These are phyloP conservation scores for Nepenthes mirabilis DNA, from an alignment of 148 eudicot genomes.

Conservation along the genomic window DNA sequence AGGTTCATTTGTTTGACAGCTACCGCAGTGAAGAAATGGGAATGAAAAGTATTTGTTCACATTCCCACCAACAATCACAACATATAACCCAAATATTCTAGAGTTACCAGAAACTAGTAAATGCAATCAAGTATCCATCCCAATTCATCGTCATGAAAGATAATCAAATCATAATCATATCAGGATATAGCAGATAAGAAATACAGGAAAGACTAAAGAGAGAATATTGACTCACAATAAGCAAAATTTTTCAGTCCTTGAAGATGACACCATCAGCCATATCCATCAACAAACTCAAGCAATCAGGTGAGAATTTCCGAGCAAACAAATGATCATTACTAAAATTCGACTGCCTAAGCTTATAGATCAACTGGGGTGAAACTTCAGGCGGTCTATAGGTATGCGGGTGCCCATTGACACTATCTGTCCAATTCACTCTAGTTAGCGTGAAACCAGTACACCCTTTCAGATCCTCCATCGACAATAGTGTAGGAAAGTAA, in stretches of 20 bases:
- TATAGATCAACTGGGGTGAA: constrained; percentile 38
- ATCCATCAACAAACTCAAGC: constrained; percentile 55
- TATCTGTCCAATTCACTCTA: constrained; percentile 79
- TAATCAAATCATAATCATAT: too few species aligned
- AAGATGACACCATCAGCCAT: constrained; percentile 55
- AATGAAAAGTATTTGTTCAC: too few species aligned
- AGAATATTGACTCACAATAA: constrained; percentile 16
- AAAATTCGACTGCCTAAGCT: constrained; percentile 47
- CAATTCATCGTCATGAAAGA: too few species aligned
- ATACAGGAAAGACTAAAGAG: neutral
- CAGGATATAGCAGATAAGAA: neutral
- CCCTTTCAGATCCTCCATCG: constrained; percentile 67
- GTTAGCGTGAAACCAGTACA: constrained; percentile 49
- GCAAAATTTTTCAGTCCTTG: constrained; percentile 32
- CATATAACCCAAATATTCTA: too few species aligned
- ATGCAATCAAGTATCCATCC: too few species aligned
- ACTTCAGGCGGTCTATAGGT: constrained; percentile 49
- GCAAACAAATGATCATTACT: constrained; percentile 58
- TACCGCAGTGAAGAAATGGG: too few species aligned
- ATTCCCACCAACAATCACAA: too few species aligned
- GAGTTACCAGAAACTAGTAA: too few species aligned
- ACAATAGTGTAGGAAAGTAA: constrained; percentile 72
- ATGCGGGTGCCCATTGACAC: constrained; percentile 71
- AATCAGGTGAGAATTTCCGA: constrained; percentile 76
- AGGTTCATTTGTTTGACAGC: too few species aligned